phyloP scores from a whole-genome alignment of 1,139 yeast species.

The Pneumocystis jirovecii region DNA sequence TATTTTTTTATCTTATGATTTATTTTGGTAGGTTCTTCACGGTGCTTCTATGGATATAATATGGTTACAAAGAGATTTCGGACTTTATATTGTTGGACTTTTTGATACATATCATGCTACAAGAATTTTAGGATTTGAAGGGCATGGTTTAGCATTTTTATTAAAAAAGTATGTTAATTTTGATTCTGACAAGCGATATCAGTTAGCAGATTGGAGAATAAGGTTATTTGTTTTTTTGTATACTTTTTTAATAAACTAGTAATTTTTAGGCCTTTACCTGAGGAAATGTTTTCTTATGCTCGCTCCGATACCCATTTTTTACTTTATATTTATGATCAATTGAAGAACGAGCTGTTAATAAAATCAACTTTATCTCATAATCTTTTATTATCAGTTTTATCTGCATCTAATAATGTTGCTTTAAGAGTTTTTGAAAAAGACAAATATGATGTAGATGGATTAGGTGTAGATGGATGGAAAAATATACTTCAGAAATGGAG shows the following conservation, averaged over 20 bases:
- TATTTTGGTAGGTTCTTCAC: conserved; percentile 44
- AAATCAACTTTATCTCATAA: conserved; percentile 22
- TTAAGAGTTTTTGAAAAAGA: conserved; percentile 53
- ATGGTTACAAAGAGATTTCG: conserved; percentile 94
- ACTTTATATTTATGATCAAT: conserved; percentile 60
- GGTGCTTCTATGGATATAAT: conserved; percentile 96
- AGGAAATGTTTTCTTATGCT: conserved; percentile 73
- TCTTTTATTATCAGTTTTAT: conserved; percentile 43
- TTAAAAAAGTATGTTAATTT: conserved; percentile 69
- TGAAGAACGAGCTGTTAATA: conserved; percentile 47
- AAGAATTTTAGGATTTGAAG: conserved; percentile 58
- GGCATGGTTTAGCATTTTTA: conserved; percentile 69
- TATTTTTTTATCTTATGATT: not conserved
- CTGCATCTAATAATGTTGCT: conserved; percentile 70
- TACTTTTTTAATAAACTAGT: not conserved
- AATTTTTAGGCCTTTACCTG: conserved; percentile 40
- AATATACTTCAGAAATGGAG: conserved; percentile 51
- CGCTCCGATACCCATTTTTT: conserved; percentile 90
- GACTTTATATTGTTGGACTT: conserved; percentile 72
- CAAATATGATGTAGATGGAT: conserved; percentile 15
- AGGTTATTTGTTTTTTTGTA: conserved; percentile 24
- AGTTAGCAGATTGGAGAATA: conserved; percentile 91
- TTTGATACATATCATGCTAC: conserved; percentile 93
- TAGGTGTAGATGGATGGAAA: conserved; percentile 19
- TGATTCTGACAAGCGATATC: conserved; percentile 85